Evolutionary conservation across 257 asterid genomes (phyloP), one percentile per base, ranked within the genome.

Genomic region (Fraxinus quadrangulata): DNA sequence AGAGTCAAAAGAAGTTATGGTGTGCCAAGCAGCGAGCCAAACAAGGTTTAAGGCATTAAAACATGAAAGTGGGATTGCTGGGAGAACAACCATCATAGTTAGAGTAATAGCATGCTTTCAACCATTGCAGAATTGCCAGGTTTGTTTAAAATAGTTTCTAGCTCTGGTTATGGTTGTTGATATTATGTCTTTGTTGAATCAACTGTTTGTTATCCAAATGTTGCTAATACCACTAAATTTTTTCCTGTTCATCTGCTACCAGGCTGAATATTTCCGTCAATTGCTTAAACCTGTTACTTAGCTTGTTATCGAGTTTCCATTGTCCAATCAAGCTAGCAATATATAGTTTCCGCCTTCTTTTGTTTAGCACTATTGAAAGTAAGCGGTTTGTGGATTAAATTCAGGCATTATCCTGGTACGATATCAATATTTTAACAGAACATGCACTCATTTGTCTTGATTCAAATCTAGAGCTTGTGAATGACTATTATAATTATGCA

Each of bases 271-370:
- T 85, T 92, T 92, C 84, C 95, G 97, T 28, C 97, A 92, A 7
- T 86, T 93, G 88, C 92, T 93, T 84, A 93, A 93, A 79, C 97
- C 97, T 69, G 97, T 93, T 31, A 93, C 96, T 96, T 93, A 93
- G 97, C 79, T 75, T 78, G 73, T 65, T 84, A 77, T 78, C 78
- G 33, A 54, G 47, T 81, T 79, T 83, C 54, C 87, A 76, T 76
- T 40, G 40, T 80, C 81, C 71, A 54, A 77, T 81, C 88, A 82
- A 88, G 86, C 88, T 83, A 85, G 89, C 84, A 77, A 67, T 70
- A 82, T 81, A 81, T 75, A 76, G 77, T 75, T 80, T 77, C 73
- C 79, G 28, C 78, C 70, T 84, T 76, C 65, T 51, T 83, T 88
- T 81, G 83, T 80, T 81, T 74, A 86, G 83, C 51, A 73, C 71